phyloP scores from a whole-genome alignment of 1,284 basidiomycete genomes.

The Schizopora paradoxa region DNA sequence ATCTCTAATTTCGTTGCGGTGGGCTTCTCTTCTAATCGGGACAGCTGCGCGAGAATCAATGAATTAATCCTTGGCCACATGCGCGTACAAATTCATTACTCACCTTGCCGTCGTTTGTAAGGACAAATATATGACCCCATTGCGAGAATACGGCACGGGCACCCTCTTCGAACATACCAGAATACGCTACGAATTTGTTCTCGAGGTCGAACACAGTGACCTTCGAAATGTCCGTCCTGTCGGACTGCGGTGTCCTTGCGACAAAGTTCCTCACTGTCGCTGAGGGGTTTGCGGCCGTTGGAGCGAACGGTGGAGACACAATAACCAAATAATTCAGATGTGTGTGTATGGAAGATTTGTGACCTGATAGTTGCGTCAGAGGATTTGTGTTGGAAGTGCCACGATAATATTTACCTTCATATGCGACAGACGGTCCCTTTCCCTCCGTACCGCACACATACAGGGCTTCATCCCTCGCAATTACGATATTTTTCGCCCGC shows the following conservation, averaged over 20 bases:
- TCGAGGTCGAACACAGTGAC: slow-evolving; percentile 90
- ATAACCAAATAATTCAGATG: slow-evolving; percentile 84
- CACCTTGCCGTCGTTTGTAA: slow-evolving; percentile 74
- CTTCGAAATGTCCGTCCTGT: slow-evolving; percentile 69
- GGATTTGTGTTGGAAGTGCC: background rate
- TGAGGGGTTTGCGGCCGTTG: slow-evolving; percentile 59
- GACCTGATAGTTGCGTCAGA: slow-evolving; percentile 47
- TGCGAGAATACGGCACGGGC: slow-evolving; percentile 76
- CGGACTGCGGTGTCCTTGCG: slow-evolving; percentile 39
- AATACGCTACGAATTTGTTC: slow-evolving; percentile 88
- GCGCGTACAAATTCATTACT: slow-evolving; percentile 17
- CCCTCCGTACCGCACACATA: slow-evolving; percentile 85
- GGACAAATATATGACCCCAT: slow-evolving; percentile 74
- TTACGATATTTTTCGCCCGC: slow-evolving; percentile 67
- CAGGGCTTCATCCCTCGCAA: slow-evolving; percentile 90
- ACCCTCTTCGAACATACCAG: slow-evolving; percentile 72
- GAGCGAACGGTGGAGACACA: slow-evolving; percentile 78
- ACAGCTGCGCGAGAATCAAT: slow-evolving; percentile 41
- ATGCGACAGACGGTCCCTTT: slow-evolving; percentile 82
- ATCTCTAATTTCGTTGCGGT: slow-evolving; percentile 77
- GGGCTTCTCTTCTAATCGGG: slow-evolving; percentile 72
- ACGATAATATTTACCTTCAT: slow-evolving; percentile 60
- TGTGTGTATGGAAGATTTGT: slow-evolving; percentile 65
- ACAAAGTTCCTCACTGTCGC: slow-evolving; percentile 75
- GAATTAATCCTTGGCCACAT: slow-evolving; percentile 1